Evolutionary conservation across 225 moss, liverwort and hornwort genomes (phyloP), one percentile per base, ranked within the genome.

Genomic region (Marchantia paleacea): DNA sequence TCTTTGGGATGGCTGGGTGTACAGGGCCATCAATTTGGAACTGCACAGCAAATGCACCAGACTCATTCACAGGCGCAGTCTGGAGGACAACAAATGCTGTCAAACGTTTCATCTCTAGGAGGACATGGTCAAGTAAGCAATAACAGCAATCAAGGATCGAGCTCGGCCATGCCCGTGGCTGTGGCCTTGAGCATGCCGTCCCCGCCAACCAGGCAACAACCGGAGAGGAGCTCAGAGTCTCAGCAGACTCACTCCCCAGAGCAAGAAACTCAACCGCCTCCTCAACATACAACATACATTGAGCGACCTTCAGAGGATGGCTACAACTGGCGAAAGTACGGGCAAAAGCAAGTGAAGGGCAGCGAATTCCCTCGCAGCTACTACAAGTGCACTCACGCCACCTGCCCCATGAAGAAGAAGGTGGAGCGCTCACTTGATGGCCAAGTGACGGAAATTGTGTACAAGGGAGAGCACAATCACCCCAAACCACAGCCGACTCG

Each of bases 391-490:
- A 97, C 93, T 13, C 91, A 97, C 68, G 82, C 95, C 28, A 90
- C 78, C 72, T 97, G 95, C 31, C 92, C 90, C 0, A 97, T 97
- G 95, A 97, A 97, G 92, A 97, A 95, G 84, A 97, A 95, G 84
- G 95, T 97, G 65, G 97, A 97, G 87, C 91, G 95, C 7, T 97
- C 95, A n/a, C 95, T 89, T 48, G 92, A 97, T 77, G 95, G 95
- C 9, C 95, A 95, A 83, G 95, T 95, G 75, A 97, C 93, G 8
- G 95, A 97, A 84, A 95, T 97, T 25, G 92, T 97, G 30, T 97
- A 95, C 88, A 97, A 97, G 83, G 97, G 97, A 13, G 95, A 95
- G 78, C 97, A 97, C 79, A 97, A 95, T 88, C 97, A 97, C 13
- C 84, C 90, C 0, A 97, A 93, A 82, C 97, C 97, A 0, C 92